Base-by-base conservation (phyloP, 1,284 basidiomycete genomes). In the Trichosporon asahii region DNA sequence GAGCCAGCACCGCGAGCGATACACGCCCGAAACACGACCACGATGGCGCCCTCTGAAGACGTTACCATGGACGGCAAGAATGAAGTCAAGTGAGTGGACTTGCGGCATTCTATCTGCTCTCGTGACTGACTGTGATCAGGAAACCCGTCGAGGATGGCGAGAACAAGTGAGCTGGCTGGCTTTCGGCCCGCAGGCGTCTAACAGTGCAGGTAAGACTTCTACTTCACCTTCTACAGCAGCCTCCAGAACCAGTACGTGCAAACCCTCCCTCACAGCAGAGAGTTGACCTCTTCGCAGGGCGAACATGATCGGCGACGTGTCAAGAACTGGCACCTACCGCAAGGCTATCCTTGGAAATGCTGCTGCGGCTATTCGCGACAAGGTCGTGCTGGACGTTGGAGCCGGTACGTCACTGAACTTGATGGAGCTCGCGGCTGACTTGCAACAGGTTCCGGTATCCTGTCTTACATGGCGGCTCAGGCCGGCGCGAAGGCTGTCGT, bases 391-490 rank as follows among this genome's bases (percentile, higher is more conserved):
- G 55, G 86, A 86, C 67, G 81, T 86, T 23, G 86, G 86, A 35
- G 86, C 85, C 0, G 82, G 82, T 83, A 35, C 64, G 80, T 75
- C 3, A 12, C 14, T 27, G 0, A 9, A 8, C 11, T 9, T 33
- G 31, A 9, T 9, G 31, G 31, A 11, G 15, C 6, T n/a, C 23
- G 6, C 5, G 14, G 57, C 57, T 61, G 57, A 61, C 27, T 33
- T n/a, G 29, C 46, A 8, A 14, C 68, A 84, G 85, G 86, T 12
- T 85, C 84, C n/a, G 86, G 86, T 5, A 85, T 86, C 66, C 75
- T 86, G 66, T 85, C 84, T 15, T 85, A 82, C 77, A 85, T 86
- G 75, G 79, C 85, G 14, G 84, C 83, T 12, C 81, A 86, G 76
- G 85, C 85, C 1, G 86, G 85, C 12, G 86, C 86, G 0, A 77